phyloP scores from a whole-genome alignment of 192 early-diverging fungal species.

The Gigaspora rosea region DNA sequence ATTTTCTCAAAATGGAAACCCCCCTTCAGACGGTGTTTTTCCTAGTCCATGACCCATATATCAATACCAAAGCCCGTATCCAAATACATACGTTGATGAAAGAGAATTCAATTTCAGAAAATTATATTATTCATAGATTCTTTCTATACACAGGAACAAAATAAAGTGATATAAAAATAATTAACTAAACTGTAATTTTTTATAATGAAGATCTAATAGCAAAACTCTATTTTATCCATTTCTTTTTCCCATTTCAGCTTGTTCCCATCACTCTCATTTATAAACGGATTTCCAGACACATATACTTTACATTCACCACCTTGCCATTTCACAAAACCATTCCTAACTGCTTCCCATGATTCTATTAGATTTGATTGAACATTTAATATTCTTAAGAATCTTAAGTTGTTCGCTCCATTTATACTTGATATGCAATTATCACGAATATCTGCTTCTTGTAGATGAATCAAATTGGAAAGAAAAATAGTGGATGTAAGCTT shows the following conservation, averaged over 20 bases:
- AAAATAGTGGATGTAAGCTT: background rate
- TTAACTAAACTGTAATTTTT: too few species aligned
- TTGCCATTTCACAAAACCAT: constrained; percentile 4
- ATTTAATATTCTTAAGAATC: constrained; percentile 5
- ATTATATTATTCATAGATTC: too few species aligned
- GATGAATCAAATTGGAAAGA: constrained; percentile 16
- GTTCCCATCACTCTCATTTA: background rate
- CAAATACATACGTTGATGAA: too few species aligned
- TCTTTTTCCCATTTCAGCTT: background rate
- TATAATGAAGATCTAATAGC: too few species aligned
- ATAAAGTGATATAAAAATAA: too few species aligned
- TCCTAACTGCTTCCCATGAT: background rate
- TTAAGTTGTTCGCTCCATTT: background rate
- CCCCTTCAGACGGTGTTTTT: too few species aligned
- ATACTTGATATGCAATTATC: constrained; percentile 5
- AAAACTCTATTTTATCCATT: background rate
- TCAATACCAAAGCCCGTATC: too few species aligned
- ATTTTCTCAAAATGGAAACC: too few species aligned
- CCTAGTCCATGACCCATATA: too few species aligned
- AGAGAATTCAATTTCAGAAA: too few species aligned
- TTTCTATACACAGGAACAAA: too few species aligned
- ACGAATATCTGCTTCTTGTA: background rate
- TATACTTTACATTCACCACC: background rate
- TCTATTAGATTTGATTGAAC: background rate
- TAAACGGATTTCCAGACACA: background rate